A percentile compares a stretch with the other conserved stretches of the same genome.
phyloP scores from a whole-genome alignment of 2,329 filamentous ascomycete genomes.

The Periconia sp. region DNA sequence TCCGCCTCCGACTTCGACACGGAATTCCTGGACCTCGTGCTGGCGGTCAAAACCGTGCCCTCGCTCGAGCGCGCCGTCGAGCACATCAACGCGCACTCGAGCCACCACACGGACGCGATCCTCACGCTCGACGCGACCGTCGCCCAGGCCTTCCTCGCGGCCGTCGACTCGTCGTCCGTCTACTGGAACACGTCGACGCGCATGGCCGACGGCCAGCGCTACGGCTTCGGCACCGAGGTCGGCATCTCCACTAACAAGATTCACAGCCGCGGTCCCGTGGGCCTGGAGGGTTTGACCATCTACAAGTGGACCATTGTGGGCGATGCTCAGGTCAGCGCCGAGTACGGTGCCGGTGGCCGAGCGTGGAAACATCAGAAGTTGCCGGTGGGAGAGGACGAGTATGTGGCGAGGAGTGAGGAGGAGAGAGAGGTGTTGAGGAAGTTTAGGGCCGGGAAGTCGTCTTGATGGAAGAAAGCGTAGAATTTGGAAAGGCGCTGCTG shows the following conservation, averaged over 20 bases:
- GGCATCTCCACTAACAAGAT: slow-evolving; percentile 99
- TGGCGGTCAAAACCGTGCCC: slow-evolving; percentile 78
- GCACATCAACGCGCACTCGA: slow-evolving; percentile 91
- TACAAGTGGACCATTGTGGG: slow-evolving; percentile 95
- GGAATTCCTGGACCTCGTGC: slow-evolving; percentile 81
- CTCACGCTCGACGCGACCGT: slow-evolving; percentile 68
- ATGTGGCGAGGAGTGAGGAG: slow-evolving; percentile 32
- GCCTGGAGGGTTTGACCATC: slow-evolving; percentile 90
- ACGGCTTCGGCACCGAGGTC: slow-evolving; percentile 96
- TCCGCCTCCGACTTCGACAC: slow-evolving; percentile 75
- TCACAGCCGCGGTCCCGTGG: slow-evolving; percentile 88
- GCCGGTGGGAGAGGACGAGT: slow-evolving; percentile 33
- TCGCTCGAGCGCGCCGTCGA: slow-evolving; percentile 69
- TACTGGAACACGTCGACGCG: slow-evolving; percentile 97
- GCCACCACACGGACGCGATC: slow-evolving; percentile 92
- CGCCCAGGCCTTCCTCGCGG: slow-evolving; percentile 81
- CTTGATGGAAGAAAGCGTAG: no score
- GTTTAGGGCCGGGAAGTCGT: slow-evolving; percentile 23
- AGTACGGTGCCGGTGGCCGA: slow-evolving; percentile 64
- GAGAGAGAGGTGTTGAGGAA: slow-evolving; percentile 36
- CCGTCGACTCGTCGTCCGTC: slow-evolving; percentile 85
- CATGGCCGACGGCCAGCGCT: slow-evolving; percentile 95
- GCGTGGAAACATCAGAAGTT: slow-evolving; percentile 60
- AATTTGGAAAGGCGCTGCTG: no score
- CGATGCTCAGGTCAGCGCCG: slow-evolving; percentile 75